Percentiles rank a stretch among this genome's conserved stretches.
Evolutionary conservation across 148 eudicot genomes (phyloP).

Genomic region (Gaultheria prostrata): DNA sequence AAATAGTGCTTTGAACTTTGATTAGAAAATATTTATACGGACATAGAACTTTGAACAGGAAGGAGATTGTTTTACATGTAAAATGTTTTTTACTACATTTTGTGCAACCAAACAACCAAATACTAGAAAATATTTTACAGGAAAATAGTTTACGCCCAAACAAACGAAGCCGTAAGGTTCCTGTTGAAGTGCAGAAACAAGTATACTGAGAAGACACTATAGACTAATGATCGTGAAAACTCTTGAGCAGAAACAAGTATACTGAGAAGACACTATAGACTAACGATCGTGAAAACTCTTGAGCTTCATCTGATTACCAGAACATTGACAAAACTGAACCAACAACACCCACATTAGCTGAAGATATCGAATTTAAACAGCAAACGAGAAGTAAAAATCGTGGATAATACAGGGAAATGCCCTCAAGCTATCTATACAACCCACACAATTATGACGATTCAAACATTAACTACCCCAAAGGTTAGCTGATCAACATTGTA

Average conservation of each 20-base stretch:
- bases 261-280: neutral
- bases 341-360: conserved; percentile 52
- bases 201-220: neutral
- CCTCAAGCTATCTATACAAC: conserved; percentile 63
- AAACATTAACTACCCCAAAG: conserved; percentile 33
- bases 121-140: too few relatives aligned
- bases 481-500: conserved; percentile 45
- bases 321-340: conserved; percentile 62
- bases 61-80: too few relatives aligned
- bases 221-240: conserved; percentile 12
- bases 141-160: too few relatives aligned
- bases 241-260: neutral
- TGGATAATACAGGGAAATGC: conserved; percentile 18
- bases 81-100: too few relatives aligned
- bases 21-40: too few relatives aligned
- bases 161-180: neutral
- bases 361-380: conserved; percentile 44
- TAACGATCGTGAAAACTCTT: conserved; percentile 5
- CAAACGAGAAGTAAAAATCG: conserved; percentile 20
- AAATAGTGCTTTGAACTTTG: too few relatives aligned
- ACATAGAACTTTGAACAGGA: too few relatives aligned
- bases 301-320: conserved; percentile 40
- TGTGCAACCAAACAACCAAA: too few relatives aligned
- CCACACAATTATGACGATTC: conserved; percentile 42
- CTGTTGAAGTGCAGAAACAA: neutral